Conservation (phyloP, 495 filamentous ascomycete species). For the Glarea lozoyensis region DNA sequence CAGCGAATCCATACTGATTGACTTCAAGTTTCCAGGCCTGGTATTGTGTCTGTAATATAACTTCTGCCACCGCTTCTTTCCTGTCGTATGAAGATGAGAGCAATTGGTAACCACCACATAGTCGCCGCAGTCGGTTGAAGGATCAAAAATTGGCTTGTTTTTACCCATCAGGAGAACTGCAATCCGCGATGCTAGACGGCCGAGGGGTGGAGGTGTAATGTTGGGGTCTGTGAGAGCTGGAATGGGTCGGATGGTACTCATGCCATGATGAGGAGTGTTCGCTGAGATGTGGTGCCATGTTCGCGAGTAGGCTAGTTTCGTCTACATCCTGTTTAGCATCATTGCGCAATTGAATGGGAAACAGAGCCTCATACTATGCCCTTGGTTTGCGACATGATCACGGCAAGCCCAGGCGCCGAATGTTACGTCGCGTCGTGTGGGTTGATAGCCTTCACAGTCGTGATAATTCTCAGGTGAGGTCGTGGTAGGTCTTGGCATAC, state of each 20-base stretch:
- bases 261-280: slow-evolving; percentile 41
- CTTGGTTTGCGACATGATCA: slow-evolving; percentile 57
- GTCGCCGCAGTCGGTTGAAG: slow-evolving; percentile 94
- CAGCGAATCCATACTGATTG: slow-evolving; percentile 89
- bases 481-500: too few species aligned
- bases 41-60: slow-evolving; percentile 92
- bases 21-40: slow-evolving; percentile 73
- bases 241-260: slow-evolving; percentile 37
- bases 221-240: slow-evolving; percentile 35
- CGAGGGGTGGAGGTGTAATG: slow-evolving; percentile 61
- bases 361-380: slow-evolving; percentile 49
- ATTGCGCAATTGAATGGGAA: too few species aligned
- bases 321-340: too few species aligned
- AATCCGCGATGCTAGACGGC: slow-evolving; percentile 85
- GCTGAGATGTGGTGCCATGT: slow-evolving; percentile 87
- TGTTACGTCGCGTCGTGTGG: slow-evolving; percentile 5
- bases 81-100: slow-evolving; percentile 76
- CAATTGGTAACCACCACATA: slow-evolving; percentile 93
- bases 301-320: slow-evolving; percentile 89
- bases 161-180: slow-evolving; percentile 95
- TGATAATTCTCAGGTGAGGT: slow-evolving; percentile 4
- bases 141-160: slow-evolving; percentile 97
- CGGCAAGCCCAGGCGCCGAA: slow-evolving; percentile 16
- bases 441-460: too few species aligned
- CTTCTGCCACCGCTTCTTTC: slow-evolving; percentile 88